Evolutionary conservation across 2,329 filamentous ascomycete genomes (phyloP).

Genomic region (Davidsoniella neocaledoniae): DNA sequence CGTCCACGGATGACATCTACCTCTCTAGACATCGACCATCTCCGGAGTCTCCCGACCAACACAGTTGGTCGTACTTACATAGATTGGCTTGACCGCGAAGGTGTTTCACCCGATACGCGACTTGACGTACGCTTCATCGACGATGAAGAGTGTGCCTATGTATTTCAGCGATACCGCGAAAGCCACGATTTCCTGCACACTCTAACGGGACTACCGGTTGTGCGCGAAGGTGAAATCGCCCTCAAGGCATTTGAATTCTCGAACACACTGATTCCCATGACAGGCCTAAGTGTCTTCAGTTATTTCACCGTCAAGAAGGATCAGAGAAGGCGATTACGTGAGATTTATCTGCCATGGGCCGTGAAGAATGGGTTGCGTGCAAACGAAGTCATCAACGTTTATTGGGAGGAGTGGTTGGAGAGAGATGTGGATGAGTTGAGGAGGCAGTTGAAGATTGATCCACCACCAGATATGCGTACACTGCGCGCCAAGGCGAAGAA

Average conservation of each 20-base stretch:
- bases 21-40: conserved; percentile 44
- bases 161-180: conserved; percentile 95
- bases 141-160: conserved; percentile 89
- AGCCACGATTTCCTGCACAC: conserved; percentile 98
- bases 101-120: conserved; percentile 82
- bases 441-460: conserved; percentile 62
- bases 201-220: conserved; percentile 72
- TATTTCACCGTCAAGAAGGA: conserved; percentile 72
- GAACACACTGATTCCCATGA: conserved; percentile 91
- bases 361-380: conserved; percentile 60
- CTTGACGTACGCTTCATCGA: conserved; percentile 76
- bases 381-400: conserved; percentile 82
- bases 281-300: conserved; percentile 67
- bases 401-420: conserved; percentile 91
- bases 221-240: conserved; percentile 93
- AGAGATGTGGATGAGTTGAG: conserved; percentile 66
- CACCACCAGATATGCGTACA: conserved; percentile 67
- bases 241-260: conserved; percentile 95
- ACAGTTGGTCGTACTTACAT: conserved; percentile 72
- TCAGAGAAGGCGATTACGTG: conserved; percentile 59
- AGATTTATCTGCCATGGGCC: conserved; percentile 78
- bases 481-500: conserved; percentile 56
- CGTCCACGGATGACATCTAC: conserved; percentile 76
- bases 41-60: conserved; percentile 55
- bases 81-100: conserved; percentile 83